Evolutionary conservation across 257 asterid species (phyloP), one percentile per base, ranked within the genome.

Genomic region (Vinca minor): DNA sequence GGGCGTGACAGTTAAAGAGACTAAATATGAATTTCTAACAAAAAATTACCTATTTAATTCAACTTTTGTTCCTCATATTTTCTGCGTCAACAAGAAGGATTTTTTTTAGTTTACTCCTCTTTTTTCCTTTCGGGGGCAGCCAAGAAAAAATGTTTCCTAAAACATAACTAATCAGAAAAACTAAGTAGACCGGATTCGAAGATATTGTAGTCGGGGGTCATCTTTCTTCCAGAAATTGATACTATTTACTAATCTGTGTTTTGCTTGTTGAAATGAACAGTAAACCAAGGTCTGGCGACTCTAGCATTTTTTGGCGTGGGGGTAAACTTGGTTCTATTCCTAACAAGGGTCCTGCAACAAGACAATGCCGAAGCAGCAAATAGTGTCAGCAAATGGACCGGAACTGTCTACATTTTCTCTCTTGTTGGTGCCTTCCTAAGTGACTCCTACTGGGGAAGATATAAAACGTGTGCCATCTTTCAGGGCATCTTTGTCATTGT

Each of bases 401-500:
- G 98, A 31, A 91, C 98, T 3, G 96, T 91, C 52, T 91, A 91
- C 69, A 86, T 91, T 36, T 91, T 87, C 94, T 91, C 98, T 17
- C 95, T 91, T 3, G 88, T 91, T n/a, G 98, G 98, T 15, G 98
- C 96, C n/a, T 88, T 91, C 67, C 83, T 91, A 3, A 91, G 98
- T 35, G 98, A 91, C 85, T 86, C 98, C 4, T 88, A 91, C 54
- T 91, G 98, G 98, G 98, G 98, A 71, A 65, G 98, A 79, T 91
- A 75, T 82, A 86, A 82, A 63, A 91, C 93, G 23, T 88, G 98
- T 66, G 95, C 87, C 73, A 79, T 91, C 73, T 91, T 88, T 59
- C 98, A 91, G 55, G 71, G 56, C 80, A 82, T 91, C 66, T 91
- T 86, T 66, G 95, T 88, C 71, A 28, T 76, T 5, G 96, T 91